Percentiles rank a stretch among this genome's conserved stretches.
These are phyloP conservation scores for Picea abies DNA, from an alignment of 83 land plant genomes.

Conservation along the genomic window DNA sequence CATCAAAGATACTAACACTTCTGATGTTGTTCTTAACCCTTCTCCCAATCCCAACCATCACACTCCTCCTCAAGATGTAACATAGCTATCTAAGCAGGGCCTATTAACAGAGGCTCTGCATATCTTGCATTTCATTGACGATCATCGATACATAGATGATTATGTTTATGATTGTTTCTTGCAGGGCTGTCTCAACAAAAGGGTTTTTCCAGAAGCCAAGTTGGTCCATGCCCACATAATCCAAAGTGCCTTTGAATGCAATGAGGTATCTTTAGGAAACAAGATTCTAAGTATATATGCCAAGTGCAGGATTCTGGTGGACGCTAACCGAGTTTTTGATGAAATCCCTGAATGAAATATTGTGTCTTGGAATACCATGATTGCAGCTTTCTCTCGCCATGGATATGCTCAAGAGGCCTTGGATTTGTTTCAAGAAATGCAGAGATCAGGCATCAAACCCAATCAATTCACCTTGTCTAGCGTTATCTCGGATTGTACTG, in stretches of 20 bases:
- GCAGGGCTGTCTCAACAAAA: no score
- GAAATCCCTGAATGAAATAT: background rate
- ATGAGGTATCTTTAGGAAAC: conserved; percentile 23
- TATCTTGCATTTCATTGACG: no score
- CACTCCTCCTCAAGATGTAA: no score
- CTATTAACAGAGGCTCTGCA: no score
- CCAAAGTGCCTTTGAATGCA: background rate
- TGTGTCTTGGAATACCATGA: conserved; percentile 12
- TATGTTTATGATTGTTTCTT: no score
- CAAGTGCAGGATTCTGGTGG: conserved; percentile 25
- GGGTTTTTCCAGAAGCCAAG: no score
- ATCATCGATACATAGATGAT: no score
- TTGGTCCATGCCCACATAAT: background rate
- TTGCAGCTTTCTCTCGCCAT: background rate
- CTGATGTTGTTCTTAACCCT: no score
- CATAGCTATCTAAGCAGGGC: no score
- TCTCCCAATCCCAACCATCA: no score
- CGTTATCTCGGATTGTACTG: background rate
- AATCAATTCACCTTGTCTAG: conserved; percentile 2
- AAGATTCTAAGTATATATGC: conserved; percentile 25
- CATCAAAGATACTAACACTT: no score
- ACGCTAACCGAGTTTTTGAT: conserved; percentile 33
- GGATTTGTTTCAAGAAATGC: background rate
- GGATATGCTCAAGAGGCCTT: background rate
- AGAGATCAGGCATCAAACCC: background rate